Conservation (phyloP, 345 rosid genomes). For the Eucalyptus tenuipes region DNA sequence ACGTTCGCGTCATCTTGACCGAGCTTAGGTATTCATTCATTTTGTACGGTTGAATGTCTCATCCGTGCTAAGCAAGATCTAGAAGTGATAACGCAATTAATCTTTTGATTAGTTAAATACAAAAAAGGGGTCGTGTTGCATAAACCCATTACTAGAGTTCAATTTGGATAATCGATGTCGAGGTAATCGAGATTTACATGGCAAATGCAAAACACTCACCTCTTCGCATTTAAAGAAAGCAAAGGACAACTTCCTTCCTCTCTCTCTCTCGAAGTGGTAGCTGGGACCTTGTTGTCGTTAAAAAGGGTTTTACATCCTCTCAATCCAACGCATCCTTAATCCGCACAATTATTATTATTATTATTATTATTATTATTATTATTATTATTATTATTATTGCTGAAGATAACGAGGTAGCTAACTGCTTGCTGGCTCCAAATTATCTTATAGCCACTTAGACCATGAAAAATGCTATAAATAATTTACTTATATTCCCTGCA, state of each 20-base stretch:
- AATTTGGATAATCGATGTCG: background rate
- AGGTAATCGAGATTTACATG: background rate
- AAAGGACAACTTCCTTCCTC: background rate
- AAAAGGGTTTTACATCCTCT: background rate
- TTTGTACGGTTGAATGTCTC: background rate
- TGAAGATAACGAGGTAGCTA: background rate
- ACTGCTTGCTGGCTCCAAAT: background rate
- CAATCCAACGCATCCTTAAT: background rate
- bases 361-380: too few species aligned
- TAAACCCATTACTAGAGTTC: background rate
- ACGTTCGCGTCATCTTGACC: rapidly evolving
- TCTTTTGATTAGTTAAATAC: background rate
- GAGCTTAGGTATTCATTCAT: background rate
- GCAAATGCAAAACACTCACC: background rate
- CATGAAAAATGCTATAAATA: background rate
- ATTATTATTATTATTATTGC: background rate
- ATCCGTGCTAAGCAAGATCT: background rate
- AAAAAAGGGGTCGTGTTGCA: background rate
- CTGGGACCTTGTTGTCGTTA: background rate
- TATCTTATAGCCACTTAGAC: background rate
- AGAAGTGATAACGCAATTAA: background rate
- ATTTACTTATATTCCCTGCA: background rate
- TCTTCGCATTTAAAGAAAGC: background rate
- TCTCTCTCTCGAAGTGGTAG: background rate
- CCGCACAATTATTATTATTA: background rate